phyloP scores from a whole-genome alignment of 768 basidiomycete species.

The Lactarius pseudohatsudake region DNA sequence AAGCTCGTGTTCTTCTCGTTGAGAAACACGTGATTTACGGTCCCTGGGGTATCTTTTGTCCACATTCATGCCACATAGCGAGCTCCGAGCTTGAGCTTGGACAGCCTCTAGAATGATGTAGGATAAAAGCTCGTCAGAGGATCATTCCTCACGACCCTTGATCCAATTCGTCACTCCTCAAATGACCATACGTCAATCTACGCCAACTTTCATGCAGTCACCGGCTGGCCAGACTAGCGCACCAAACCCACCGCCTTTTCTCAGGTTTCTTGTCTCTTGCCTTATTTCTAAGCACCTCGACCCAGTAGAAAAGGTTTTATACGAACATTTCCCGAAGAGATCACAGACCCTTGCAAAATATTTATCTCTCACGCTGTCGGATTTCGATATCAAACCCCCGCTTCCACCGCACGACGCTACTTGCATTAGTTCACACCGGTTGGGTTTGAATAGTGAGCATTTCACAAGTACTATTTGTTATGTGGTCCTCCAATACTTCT shows the following conservation, averaged over 20 bases:
- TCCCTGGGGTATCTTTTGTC: background rate
- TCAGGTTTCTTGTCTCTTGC: conserved; percentile 16
- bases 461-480: background rate
- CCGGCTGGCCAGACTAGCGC: background rate
- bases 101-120: conserved; percentile 4
- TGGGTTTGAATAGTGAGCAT: conserved; percentile 23
- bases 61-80: background rate
- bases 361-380: conserved; percentile 7
- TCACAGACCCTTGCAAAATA: conserved; percentile 21
- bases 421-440: conserved; percentile 14
- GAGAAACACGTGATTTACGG: conserved; percentile 1
- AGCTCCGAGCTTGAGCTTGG: conserved; percentile 8
- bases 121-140: conserved; percentile 5
- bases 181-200: background rate
- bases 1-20: background rate
- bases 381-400: conserved; percentile 10
- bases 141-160: background rate
- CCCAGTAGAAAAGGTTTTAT: conserved; percentile 17
- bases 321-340: conserved; percentile 17
- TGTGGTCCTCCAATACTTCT: background rate
- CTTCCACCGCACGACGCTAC: conserved; percentile 17
- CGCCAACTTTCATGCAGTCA: background rate
- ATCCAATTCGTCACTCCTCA: background rate
- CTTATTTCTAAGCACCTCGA: conserved; percentile 12
- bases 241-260: background rate